These are phyloP conservation scores for Rhodotorula sp. DNA, from an alignment of 1,284 basidiomycete species.

Conservation along the genomic window DNA sequence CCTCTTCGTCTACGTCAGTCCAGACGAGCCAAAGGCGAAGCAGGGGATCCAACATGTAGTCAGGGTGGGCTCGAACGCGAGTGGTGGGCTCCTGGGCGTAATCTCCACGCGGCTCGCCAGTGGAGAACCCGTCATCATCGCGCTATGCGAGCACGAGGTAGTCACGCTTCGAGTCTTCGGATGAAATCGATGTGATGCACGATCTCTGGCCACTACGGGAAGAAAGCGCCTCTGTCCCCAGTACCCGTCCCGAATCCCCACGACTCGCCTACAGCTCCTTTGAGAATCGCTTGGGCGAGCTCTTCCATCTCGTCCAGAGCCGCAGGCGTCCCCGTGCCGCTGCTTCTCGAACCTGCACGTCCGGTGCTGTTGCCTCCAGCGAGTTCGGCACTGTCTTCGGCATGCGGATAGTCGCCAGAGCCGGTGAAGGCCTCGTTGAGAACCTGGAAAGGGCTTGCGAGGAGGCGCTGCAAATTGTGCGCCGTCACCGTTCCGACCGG, in stretches of 20 bases:
- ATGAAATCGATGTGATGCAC: neutral
- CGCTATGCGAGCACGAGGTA: conserved; percentile 74
- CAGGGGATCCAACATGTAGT: conserved; percentile 75
- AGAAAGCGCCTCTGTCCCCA: neutral
- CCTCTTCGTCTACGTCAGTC: conserved; percentile 74
- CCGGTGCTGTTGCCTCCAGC: neutral
- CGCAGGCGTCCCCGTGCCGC: neutral
- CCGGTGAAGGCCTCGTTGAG: conserved; percentile 8
- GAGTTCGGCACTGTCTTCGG: neutral
- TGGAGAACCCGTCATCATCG: conserved; percentile 58
- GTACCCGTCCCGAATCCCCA: neutral
- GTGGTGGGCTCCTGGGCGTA: conserved; percentile 77
- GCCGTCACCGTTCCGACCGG: conserved; percentile 15
- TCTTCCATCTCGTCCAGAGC: neutral
- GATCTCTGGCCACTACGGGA: neutral
- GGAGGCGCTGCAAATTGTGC: conserved; percentile 14
- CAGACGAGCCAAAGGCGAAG: conserved; percentile 52
- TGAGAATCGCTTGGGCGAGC: neutral
- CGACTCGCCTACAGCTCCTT: neutral
- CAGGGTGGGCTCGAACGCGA: conserved; percentile 63
- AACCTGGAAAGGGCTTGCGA: conserved; percentile 15
- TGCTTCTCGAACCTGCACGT: neutral
- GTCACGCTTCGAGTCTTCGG: neutral
- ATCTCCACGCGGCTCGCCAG: conserved; percentile 55
- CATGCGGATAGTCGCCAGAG: neutral